phyloP scores from a whole-genome alignment of 495 filamentous ascomycete species.

The Aeminium ludgeri region DNA sequence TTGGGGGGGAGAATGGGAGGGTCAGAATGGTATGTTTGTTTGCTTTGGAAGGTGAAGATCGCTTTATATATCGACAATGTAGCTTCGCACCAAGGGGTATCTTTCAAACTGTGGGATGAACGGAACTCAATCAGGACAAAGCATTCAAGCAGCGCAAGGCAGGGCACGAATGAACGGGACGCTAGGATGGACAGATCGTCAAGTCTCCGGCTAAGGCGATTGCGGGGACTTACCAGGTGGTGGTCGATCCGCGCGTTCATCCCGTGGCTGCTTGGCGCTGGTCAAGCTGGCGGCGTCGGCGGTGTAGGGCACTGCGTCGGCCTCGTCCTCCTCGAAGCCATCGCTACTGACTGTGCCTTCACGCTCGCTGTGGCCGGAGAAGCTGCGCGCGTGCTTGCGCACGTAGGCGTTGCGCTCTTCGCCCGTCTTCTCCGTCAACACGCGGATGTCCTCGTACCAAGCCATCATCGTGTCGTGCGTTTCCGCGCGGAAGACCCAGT shows the following conservation, averaged over 20 bases:
- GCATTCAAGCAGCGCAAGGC: too few species aligned
- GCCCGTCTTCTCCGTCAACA: slow-evolving; percentile 70
- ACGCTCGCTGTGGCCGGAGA: slow-evolving; percentile 50
- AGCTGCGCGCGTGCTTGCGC: slow-evolving; percentile 53
- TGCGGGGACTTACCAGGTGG: slow-evolving; percentile 54
- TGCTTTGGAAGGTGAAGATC: too few species aligned
- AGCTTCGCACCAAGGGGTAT: too few species aligned
- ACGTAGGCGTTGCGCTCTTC: slow-evolving; percentile 81
- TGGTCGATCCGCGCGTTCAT: slow-evolving; percentile 37
- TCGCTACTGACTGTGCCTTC: slow-evolving; percentile 56
- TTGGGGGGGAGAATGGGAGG: too few species aligned
- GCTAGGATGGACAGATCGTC: too few species aligned
- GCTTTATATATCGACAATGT: too few species aligned
- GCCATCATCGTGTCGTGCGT: slow-evolving; percentile 92
- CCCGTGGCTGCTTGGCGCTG: slow-evolving; percentile 7
- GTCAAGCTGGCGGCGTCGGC: slow-evolving; percentile 23
- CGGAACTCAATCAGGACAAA: too few species aligned
- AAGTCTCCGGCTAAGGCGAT: too few species aligned
- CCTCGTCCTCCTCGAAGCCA: slow-evolving; percentile 77
- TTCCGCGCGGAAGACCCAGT: slow-evolving; percentile 94
- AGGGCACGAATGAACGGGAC: too few species aligned
- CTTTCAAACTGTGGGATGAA: too few species aligned
- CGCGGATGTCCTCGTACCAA: slow-evolving; percentile 88
- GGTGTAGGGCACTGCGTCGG: slow-evolving; percentile 37
- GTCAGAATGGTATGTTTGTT: too few species aligned